Percentiles rank a stretch among this genome's conserved stretches.
phyloP scores from a whole-genome alignment of 371 early-diverging fungal species.

The Syncephalastrum sp. region DNA sequence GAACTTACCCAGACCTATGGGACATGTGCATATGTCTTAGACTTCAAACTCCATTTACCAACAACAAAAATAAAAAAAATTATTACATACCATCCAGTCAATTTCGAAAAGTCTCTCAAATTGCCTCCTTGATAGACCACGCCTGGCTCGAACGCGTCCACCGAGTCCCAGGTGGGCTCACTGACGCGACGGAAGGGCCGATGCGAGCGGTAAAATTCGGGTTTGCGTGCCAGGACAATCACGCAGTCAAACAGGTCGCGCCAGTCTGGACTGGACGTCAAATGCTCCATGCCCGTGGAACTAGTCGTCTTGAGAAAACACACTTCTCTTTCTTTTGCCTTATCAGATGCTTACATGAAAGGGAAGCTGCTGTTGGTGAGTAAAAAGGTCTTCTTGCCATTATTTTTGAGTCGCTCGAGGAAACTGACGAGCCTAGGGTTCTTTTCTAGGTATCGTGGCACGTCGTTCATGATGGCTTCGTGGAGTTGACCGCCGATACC shows the following conservation, averaged over 20 bases:
- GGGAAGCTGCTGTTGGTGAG: conserved; percentile 62
- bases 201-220: conserved; percentile 56
- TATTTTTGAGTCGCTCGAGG: conserved; percentile 42
- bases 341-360: conserved; percentile 39
- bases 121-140: conserved; percentile 68
- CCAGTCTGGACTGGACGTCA: conserved; percentile 56
- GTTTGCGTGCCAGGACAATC: conserved; percentile 60
- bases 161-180: conserved; percentile 53
- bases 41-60: not conserved
- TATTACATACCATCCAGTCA: conserved; percentile 58
- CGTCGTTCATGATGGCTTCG: conserved; percentile 42
- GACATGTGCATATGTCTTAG: not conserved
- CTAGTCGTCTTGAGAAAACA: conserved; percentile 11
- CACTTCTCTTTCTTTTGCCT: not conserved
- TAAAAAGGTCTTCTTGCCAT: conserved; percentile 57
- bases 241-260: conserved; percentile 65
- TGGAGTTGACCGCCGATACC: conserved; percentile 60
- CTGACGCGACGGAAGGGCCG: conserved; percentile 55
- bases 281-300: conserved; percentile 49
- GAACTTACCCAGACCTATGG: conserved; percentile 11
- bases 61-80: too few species aligned
- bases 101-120: conserved; percentile 49
- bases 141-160: conserved; percentile 52
- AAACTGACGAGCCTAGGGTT: conserved; percentile 49
- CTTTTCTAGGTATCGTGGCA: conserved; percentile 49